Evolutionary conservation across 2,329 filamentous ascomycete species (phyloP), one percentile per base, ranked within the genome.

Genomic region (Penicillium sp.): DNA sequence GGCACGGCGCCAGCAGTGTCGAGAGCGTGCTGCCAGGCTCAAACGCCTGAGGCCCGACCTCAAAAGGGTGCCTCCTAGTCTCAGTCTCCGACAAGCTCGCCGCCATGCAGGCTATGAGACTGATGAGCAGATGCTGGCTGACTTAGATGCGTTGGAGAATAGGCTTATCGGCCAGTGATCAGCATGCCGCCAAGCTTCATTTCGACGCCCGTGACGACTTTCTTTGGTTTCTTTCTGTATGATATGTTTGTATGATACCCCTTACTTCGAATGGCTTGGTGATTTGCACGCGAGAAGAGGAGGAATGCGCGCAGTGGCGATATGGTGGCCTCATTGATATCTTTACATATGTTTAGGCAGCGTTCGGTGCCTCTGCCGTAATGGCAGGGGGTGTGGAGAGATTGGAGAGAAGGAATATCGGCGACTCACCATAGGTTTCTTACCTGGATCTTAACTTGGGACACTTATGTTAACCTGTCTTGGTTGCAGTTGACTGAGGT

Each of bases 51-150:
- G 67, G 33, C 67, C 65, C 12, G 65, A 68, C 49, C 54, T 36
- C 13, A 35, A 31, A 19, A 48, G 42, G 13, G 45, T 69, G 28
- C 64, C 64, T 2, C 40, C 54, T 11, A 58, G 56, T 10, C 56
- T 69, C 33, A 64, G 54, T 44, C 60, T 64, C 25, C 58, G 65
- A 18, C 55, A 63, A 36, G 65, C 65, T 19, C 40, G 68, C 33
- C 61, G 53, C 19, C 55, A 68, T 36, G 64, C 62, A n/a, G 63
- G 64, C 10, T 70, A 69, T 50, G 57, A 60, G 29, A 58, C 49
- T 18, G 57, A 64, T 41, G 59, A 62, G 40, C 59, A 64, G 31
- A 69, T 69, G 65, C 63, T 68, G 36, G 58, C 54, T 42, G 66
- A 69, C 40, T 55, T 69, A 11, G 46, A 52, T 2, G 33, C 42